A percentile compares a stretch with the other conserved stretches of the same genome.
phyloP scores from a whole-genome alignment of 169 alveolate genomes.

The Cystoisospora suis region DNA sequence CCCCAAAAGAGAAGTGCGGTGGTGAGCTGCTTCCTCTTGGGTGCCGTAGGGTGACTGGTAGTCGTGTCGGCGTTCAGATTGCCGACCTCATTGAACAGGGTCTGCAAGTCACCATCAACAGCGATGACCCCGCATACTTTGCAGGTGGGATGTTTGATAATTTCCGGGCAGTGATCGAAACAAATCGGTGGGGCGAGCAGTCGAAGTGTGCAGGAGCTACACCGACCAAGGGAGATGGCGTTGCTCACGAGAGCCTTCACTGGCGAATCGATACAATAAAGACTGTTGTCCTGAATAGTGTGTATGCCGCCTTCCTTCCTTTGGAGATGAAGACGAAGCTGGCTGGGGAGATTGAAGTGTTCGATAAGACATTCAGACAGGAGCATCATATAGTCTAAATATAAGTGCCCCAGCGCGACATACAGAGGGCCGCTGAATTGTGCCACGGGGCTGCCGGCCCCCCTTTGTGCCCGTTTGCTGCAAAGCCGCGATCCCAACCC shows the following conservation, averaged over 20 bases:
- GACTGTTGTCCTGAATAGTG: background rate
- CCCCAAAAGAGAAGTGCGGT: too few species aligned
- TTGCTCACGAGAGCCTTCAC: conserved; percentile 11
- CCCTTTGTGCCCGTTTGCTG: too few species aligned
- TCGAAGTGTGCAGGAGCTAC: background rate
- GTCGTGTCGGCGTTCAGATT: conserved; percentile 21
- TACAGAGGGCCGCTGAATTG: too few species aligned
- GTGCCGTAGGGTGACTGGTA: background rate
- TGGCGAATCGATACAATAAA: conserved; percentile 13
- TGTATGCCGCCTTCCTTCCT: background rate
- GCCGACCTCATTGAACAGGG: conserved; percentile 50
- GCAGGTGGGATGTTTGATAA: conserved; percentile 56
- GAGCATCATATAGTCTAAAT: background rate
- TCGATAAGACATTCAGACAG: background rate
- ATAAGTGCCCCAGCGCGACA: too few species aligned
- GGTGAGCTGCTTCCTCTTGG: background rate
- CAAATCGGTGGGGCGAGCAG: background rate
- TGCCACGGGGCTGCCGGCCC: too few species aligned
- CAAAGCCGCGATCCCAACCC: too few species aligned
- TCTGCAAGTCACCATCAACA: conserved; percentile 58
- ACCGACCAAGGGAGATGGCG: background rate
- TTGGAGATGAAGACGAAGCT: background rate
- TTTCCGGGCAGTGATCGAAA: conserved; percentile 27
- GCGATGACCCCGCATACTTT: conserved; percentile 72
- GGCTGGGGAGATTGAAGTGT: background rate